Conservation (phyloP, 495 filamentous ascomycete genomes). For the Xylaria grammica region DNA sequence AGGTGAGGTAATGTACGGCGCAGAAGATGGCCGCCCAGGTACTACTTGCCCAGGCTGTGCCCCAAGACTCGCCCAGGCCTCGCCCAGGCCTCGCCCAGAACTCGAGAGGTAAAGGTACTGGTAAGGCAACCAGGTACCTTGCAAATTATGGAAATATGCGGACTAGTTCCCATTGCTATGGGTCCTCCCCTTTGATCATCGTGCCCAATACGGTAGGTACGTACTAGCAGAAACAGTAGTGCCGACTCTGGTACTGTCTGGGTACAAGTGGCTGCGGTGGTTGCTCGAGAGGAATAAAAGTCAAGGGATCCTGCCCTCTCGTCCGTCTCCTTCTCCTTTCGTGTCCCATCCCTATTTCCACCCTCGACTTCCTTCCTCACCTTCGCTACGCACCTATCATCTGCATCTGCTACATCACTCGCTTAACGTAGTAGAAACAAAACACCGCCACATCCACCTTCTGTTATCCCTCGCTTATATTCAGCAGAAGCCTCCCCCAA, state of each 20-base stretch:
- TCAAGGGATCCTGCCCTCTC: conserved; percentile 13
- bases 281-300: conserved; percentile 3
- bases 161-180: no score
- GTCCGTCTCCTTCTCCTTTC: conserved; percentile 5
- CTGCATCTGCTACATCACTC: conserved; percentile 21
- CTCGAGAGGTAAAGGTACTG: no score
- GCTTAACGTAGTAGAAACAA: conserved; percentile 23
- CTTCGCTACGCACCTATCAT: background rate
- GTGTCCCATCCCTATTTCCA: background rate
- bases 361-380: background rate
- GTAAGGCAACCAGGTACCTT: background rate
- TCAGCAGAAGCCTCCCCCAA: conserved; percentile 1
- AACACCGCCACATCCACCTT: conserved; percentile 10
- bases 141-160: conserved; percentile 11
- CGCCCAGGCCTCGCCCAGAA: no score
- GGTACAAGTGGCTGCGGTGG: background rate
- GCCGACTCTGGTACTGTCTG: background rate
- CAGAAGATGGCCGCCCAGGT: no score
- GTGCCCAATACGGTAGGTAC: no score
- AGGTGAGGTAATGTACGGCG: no score
- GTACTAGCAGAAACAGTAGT: no score
- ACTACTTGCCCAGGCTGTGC: no score
- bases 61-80: no score
- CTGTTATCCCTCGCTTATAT: conserved; percentile 20
- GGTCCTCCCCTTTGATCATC: no score